Conservation (phyloP, 768 basidiomycete genomes). For the Pleurotus giganteus region DNA sequence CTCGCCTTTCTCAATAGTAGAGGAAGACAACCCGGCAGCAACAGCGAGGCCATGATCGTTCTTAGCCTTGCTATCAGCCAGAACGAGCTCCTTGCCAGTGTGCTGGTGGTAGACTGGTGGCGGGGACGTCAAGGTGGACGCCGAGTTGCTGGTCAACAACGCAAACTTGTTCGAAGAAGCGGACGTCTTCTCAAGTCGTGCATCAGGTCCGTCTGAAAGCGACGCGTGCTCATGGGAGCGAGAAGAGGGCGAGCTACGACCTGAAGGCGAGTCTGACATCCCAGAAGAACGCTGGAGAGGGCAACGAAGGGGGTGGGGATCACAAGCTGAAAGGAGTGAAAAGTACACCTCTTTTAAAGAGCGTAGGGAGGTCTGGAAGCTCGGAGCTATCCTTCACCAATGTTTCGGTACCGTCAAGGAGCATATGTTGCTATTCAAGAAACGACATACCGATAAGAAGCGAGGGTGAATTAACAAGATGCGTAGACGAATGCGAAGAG, state of each 20-base stretch:
- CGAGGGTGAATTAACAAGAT: not conserved
- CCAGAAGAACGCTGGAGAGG: not conserved
- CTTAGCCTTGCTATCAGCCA: not conserved
- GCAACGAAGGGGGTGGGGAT: not conserved
- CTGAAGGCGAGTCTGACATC: no score
- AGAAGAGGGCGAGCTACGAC: no score
- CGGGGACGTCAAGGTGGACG: not conserved
- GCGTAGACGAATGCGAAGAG: not conserved
- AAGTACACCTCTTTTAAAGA: not conserved
- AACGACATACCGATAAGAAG: not conserved
- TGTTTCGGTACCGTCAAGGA: not conserved
- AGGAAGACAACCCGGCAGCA: constrained; percentile 9
- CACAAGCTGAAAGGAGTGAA: not conserved
- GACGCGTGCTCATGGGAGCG: no score
- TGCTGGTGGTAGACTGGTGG: no score
- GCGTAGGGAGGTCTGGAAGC: not conserved
- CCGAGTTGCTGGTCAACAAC: no score
- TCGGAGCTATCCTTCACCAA: not conserved
- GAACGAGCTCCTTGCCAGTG: not conserved
- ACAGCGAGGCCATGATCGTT: constrained; percentile 32
- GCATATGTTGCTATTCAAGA: not conserved
- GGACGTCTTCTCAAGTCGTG: not conserved
- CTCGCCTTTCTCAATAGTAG: constrained; percentile 27
- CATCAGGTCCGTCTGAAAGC: not conserved
- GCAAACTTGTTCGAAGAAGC: not conserved